These are phyloP conservation scores for Avena atlantica DNA, from an alignment of 176 grass and related monocot species.

Conservation along the genomic window DNA sequence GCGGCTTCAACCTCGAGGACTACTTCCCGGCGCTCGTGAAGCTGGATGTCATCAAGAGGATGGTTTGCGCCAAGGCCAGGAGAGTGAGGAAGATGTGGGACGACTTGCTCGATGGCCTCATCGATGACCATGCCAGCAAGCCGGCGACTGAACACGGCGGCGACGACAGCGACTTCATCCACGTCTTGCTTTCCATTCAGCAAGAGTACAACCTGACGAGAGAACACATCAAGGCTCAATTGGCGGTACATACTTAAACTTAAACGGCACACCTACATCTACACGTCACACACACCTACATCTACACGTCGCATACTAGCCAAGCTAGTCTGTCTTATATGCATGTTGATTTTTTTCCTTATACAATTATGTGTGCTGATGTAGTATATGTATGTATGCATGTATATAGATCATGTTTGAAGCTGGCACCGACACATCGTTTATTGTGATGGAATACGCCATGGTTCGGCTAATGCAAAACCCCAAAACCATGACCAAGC, in stretches of 20 bases:
- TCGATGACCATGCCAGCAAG: not conserved
- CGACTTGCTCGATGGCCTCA: not conserved
- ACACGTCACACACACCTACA: not conserved
- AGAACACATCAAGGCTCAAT: not conserved
- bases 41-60: not conserved
- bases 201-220: not conserved
- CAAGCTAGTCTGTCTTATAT: not conserved
- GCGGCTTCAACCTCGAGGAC: slow-evolving; percentile 8
- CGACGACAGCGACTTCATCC: not conserved
- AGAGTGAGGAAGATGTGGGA: not conserved
- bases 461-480: slow-evolving; percentile 34
- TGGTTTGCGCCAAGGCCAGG: not conserved
- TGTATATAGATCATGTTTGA: slow-evolving; percentile 36
- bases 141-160: not conserved
- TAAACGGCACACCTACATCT: not conserved
- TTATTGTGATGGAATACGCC: slow-evolving; percentile 43
- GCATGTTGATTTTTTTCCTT: not conserved
- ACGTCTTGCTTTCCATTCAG: not conserved
- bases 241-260: not conserved
- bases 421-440: slow-evolving; percentile 51
- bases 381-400: not conserved
- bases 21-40: not conserved
- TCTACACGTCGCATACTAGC: not conserved
- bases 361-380: too few relatives aligned
- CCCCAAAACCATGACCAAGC: not conserved